phyloP scores from a whole-genome alignment of 805 yeast species.

The Clavispora fructus region DNA sequence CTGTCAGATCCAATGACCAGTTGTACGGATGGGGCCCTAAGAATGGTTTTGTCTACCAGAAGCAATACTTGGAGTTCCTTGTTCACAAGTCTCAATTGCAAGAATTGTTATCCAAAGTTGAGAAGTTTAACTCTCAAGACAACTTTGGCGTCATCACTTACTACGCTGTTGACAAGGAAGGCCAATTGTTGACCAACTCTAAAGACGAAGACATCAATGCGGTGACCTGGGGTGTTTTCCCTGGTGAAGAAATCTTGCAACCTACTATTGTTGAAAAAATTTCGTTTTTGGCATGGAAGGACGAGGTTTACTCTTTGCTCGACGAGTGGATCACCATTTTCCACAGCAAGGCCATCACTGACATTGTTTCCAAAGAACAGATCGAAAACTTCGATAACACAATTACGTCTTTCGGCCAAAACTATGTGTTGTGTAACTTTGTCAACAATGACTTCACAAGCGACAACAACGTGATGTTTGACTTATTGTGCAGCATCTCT shows the following conservation, averaged over 20 bases:
- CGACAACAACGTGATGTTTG: slow-evolving; percentile 53
- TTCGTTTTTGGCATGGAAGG: slow-evolving; percentile 95
- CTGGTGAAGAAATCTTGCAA: slow-evolving; percentile 89
- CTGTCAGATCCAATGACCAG: slow-evolving; percentile 63
- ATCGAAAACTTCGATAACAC: slow-evolving; percentile 34
- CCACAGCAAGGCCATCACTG: slow-evolving; percentile 31
- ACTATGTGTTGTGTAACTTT: slow-evolving; percentile 74
- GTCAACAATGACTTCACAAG: slow-evolving; percentile 78
- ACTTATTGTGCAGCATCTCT: slow-evolving; percentile 36
- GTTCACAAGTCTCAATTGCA: slow-evolving; percentile 50
- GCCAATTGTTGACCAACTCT: slow-evolving; percentile 63
- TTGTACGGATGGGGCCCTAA: slow-evolving; percentile 93
- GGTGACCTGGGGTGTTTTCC: slow-evolving; percentile 95
- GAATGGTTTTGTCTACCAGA: slow-evolving; percentile 90
- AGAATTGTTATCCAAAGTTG: slow-evolving; percentile 36
- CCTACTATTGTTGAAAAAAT: slow-evolving; percentile 93
- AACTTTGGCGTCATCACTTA: slow-evolving; percentile 55
- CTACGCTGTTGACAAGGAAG: slow-evolving; percentile 62
- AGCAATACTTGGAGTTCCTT: slow-evolving; percentile 85
- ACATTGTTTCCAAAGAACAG: slow-evolving; percentile 24
- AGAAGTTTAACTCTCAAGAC: slow-evolving; percentile 34
- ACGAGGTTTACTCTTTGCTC: slow-evolving; percentile 81
- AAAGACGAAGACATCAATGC: slow-evolving; percentile 79
- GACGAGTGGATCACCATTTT: slow-evolving; percentile 70
- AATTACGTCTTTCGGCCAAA: slow-evolving; percentile 43